Conservation (phyloP, 1,284 basidiomycete genomes). For the Moesziomyces parantarcticus region DNA sequence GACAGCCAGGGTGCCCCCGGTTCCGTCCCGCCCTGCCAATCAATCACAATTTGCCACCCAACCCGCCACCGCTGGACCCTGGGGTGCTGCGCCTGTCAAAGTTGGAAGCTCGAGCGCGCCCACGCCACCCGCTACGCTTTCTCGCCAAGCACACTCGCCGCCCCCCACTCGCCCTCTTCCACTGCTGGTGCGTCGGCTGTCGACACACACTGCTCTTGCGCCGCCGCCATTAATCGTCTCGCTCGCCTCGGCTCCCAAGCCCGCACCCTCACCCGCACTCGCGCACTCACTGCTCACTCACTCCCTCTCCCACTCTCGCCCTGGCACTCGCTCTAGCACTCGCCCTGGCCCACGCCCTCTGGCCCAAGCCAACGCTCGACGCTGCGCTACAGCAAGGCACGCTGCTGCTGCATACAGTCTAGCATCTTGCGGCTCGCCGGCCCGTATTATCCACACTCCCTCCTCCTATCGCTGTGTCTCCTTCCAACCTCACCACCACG, state of each 20-base stretch:
- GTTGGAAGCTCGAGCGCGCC: background rate
- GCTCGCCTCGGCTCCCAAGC: too few relatives aligned
- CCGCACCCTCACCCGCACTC: too few relatives aligned
- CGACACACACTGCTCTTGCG: background rate
- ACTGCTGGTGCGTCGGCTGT: background rate
- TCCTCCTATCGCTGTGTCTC: too few relatives aligned
- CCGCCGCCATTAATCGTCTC: background rate
- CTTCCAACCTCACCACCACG: conserved; percentile 3
- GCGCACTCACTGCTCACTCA: background rate
- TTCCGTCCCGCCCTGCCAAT: background rate
- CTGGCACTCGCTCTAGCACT: background rate
- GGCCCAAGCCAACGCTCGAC: background rate
- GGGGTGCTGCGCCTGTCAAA: background rate
- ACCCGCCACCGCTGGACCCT: background rate
- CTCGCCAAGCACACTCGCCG: background rate
- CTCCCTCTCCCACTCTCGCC: background rate
- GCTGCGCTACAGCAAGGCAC: background rate
- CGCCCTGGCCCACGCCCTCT: background rate
- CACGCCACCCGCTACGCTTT: background rate
- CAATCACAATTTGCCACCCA: background rate
- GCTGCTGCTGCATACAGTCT: background rate
- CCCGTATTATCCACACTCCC: background rate
- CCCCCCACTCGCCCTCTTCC: background rate
- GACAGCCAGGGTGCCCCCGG: background rate
- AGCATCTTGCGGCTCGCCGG: background rate